Percentiles rank a stretch among this genome's conserved stretches.
phyloP scores from a whole-genome alignment of 2,329 filamentous ascomycete species.

The Parastagonospora avenae region DNA sequence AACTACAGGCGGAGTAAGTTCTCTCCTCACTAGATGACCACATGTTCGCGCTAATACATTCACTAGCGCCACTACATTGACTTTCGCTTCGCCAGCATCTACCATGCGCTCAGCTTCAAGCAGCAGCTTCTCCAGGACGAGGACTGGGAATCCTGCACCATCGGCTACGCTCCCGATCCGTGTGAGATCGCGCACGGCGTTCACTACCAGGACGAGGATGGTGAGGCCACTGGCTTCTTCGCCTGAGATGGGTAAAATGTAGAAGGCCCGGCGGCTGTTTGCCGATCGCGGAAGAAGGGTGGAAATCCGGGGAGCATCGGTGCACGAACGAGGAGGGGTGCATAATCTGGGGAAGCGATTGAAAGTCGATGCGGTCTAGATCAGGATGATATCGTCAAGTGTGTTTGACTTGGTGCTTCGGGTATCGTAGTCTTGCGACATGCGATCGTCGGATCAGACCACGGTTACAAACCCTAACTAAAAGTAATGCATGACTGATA shows the following conservation, averaged over 20 bases:
- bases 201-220: slow-evolving; percentile 31
- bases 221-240: slow-evolving; percentile 3
- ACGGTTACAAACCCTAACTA: no score
- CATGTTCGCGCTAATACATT: slow-evolving; percentile 9
- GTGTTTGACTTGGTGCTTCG: no score
- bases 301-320: neutral
- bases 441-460: no score
- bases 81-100: slow-evolving; percentile 56
- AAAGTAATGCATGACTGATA: no score
- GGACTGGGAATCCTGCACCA: slow-evolving; percentile 54
- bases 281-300: neutral
- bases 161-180: slow-evolving; percentile 52
- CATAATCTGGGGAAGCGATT: neutral
- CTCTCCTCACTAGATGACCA: neutral
- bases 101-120: slow-evolving; percentile 54
- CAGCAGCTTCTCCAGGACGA: slow-evolving; percentile 46
- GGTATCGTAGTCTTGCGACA: no score
- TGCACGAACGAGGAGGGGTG: neutral
- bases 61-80: slow-evolving; percentile 50
- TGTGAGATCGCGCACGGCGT: slow-evolving; percentile 37
- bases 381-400: no score
- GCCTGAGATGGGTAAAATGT: neutral
- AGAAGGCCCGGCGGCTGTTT: neutral
- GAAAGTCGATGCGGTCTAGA: no score
- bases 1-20: slow-evolving; percentile 49